A percentile compares a stretch with the other conserved stretches of the same genome.
Evolutionary conservation across 345 rosid species (phyloP).

Genomic region (Salix suchowensis): DNA sequence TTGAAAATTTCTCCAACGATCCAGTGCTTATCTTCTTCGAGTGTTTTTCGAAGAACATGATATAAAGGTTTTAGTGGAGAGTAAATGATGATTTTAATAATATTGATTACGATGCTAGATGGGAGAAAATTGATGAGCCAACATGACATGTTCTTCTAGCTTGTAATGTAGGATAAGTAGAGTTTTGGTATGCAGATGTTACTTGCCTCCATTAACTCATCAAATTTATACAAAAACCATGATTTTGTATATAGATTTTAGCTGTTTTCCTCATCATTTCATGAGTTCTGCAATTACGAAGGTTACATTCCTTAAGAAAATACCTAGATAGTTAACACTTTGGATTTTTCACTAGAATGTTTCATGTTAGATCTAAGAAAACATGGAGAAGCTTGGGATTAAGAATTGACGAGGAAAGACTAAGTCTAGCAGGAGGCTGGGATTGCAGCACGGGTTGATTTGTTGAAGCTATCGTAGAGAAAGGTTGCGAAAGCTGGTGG

Average conservation of each 20-base stretch:
- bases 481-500: too few relatives aligned
- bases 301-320: not conserved
- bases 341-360: not conserved
- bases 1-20: not conserved
- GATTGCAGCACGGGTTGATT: too few relatives aligned
- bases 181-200: not conserved
- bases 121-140: not conserved
- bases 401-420: too few relatives aligned
- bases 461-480: too few relatives aligned
- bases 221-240: not conserved
- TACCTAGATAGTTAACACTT: not conserved
- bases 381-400: not conserved
- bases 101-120: not conserved
- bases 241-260: not conserved
- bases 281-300: not conserved
- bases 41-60: not conserved
- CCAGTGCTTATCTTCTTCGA: not conserved
- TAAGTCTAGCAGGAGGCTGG: too few relatives aligned
- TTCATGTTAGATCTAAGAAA: not conserved
- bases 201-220: conserved; percentile 1
- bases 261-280: not conserved
- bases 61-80: not conserved
- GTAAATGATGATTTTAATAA: not conserved
- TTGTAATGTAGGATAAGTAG: not conserved
- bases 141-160: conserved; percentile 8